Base-by-base conservation (phyloP, 306 rosid species). In the Prunus campanulata region DNA sequence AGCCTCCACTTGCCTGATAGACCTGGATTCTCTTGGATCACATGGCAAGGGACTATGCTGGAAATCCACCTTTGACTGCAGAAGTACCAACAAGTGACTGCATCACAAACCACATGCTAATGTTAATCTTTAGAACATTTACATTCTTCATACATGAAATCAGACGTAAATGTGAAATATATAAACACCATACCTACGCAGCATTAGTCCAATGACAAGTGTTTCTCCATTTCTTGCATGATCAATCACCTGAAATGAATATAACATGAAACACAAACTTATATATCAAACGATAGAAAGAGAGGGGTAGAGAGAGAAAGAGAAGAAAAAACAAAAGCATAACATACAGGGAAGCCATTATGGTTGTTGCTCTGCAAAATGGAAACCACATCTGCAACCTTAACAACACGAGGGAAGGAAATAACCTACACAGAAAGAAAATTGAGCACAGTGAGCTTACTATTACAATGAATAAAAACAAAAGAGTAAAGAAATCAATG, bases 281-380 rank as follows among this genome's bases (percentile, higher is more conserved):
- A 22, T 46, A 66, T 32, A 71, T 35, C 42, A 9, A 27, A 25
- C 11, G 13, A 48, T 6, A 19, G 25, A 66, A 25, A 27, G 32
- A 81, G 60, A 77, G 42, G 70, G 70, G 71, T 6, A 68, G 25
- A 51, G 60, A 42, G 39, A 39, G 44, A 1, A 9, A 39, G 70
- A 76, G 64, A 66, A 76, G 81, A 76, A 46, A 73, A 77, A n/a
- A 70, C 74, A 15, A 5, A 24, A 11, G 30, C 0, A 6, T 22
- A 9, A 63, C 97, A 85, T 90, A 95, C 97, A n/a, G 99, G 99
- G 79, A 89, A 95, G 78, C 99, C 99, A 52, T 95, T 92, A 80
- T 95, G 97, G 51, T 83, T 62, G 85, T 95, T 95, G 96, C 97
- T 88, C 80, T 50, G 85, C 75, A 95, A 79, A 83, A 95, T 95